These are phyloP conservation scores for Cymodocea nodosa DNA, from an alignment of 116 monocot genomes.

Conservation along the genomic window DNA sequence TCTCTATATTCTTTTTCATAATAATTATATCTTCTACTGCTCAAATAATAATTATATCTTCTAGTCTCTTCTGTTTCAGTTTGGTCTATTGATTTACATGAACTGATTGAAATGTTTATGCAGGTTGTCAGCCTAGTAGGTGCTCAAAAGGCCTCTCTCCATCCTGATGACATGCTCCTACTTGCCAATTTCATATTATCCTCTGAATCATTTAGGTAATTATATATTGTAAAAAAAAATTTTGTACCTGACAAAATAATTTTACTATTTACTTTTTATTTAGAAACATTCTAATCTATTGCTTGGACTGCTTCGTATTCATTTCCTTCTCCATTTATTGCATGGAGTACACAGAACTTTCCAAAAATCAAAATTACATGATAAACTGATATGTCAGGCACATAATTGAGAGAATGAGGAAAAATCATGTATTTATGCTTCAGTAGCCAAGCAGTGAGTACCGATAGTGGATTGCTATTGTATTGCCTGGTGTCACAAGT, in stretches of 20 bases:
- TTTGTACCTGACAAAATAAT: neutral
- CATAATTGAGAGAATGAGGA: too few species aligned
- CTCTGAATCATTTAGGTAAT: conserved; percentile 91
- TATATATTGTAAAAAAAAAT: neutral
- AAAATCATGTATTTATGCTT: too few species aligned
- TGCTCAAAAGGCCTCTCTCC: conserved; percentile 94
- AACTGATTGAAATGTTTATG: neutral
- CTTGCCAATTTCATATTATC: conserved; percentile 91
- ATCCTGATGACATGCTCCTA: conserved; percentile 96
- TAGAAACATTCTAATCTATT: neutral
- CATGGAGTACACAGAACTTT: too few species aligned
- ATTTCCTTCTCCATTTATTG: too few species aligned
- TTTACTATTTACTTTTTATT: too few species aligned
- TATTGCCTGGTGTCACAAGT: too few species aligned
- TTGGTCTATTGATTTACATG: neutral
- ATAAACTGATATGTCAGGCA: too few species aligned
- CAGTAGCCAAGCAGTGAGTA: too few species aligned
- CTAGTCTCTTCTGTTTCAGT: neutral
- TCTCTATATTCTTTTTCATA: neutral
- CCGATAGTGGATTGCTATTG: too few species aligned
- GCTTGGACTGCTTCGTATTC: too few species aligned
- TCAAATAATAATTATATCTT: neutral
- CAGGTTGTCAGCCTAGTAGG: conserved; percentile 98
- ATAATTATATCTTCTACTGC: neutral
- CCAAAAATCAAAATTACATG: too few species aligned